Conservation (phyloP, 805 yeast species). For the Metschnikowia orientalis region DNA sequence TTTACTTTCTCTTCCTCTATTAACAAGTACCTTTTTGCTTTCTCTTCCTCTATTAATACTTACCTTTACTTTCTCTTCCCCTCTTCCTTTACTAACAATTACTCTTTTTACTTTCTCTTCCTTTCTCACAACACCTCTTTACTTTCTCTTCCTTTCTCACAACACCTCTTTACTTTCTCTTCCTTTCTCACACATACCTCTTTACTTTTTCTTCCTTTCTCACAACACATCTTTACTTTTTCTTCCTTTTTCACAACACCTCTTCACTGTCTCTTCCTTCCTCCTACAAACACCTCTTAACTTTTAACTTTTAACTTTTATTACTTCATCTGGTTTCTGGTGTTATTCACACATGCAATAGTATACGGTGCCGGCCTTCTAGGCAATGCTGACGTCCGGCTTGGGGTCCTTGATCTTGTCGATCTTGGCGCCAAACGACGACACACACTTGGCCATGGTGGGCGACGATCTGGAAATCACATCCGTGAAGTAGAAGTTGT, state of each 20-base stretch:
- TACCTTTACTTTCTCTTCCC: too few species aligned
- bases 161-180: too few species aligned
- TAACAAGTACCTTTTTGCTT: too few species aligned
- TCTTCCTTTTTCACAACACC: neutral
- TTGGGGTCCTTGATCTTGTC: conserved; percentile 52
- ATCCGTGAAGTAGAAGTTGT: conserved; percentile 84
- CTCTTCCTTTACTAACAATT: too few species aligned
- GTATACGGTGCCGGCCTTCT: conserved; percentile 1
- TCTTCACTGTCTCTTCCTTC: neutral
- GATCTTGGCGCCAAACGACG: conserved; percentile 62
- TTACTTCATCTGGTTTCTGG: neutral
- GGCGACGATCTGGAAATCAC: conserved; percentile 82
- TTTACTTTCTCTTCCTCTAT: too few species aligned
- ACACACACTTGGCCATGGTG: conserved; percentile 85
- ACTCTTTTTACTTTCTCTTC: too few species aligned
- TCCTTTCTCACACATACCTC: too few species aligned
- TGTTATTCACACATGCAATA: conserved; percentile 12
- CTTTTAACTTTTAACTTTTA: neutral
- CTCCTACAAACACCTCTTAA: neutral
- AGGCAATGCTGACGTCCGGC: conserved; percentile 33
- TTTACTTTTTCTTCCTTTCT: too few species aligned
- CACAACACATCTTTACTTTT: too few species aligned
- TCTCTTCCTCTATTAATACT: too few species aligned
- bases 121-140: too few species aligned
- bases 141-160: too few species aligned